Base-by-base conservation (phyloP, 768 basidiomycete genomes). In the Psilocybe azurescens region DNA sequence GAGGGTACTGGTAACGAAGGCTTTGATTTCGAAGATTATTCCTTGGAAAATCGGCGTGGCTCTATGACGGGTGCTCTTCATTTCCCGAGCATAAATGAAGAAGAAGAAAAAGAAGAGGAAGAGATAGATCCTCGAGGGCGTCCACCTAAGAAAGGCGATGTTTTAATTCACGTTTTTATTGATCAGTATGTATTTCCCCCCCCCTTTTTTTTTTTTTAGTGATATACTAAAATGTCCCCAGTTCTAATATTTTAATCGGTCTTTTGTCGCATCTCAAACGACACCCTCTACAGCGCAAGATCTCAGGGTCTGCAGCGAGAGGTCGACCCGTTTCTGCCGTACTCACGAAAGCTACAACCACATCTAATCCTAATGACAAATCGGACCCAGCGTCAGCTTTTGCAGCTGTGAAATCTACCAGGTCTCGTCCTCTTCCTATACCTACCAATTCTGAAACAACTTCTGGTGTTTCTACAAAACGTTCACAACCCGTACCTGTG, bases 211-310 rank as follows among this genome's bases (percentile, higher is more conserved):
- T 44, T 53, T 41, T 20, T 13, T n/a, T 29, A 14, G 30, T n/a
- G 50, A n/a, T 30, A 57, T 63, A 33, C 41, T 63, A 24, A 70
- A 64, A 24, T 73, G 78, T 68, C 59, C 81, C 81, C 28, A 94
- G 93, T 66, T 95, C 93, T 14, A 95, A 95, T 71, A 94, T 95
- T 64, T 84, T 95, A 50, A 88, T 95, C 62, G 93, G 93, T 36
- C 83, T 94, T 58, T 72, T 94, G n/a, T 85, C 81, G 30, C 86
- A 89, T 73, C 74, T 90, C 55, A 88, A 86, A 71, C 86, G 82
- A 60, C 67, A 66, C 32, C 70, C 65, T 11, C 63, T 60, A 24
- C 52, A 56, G 39, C 67, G 61, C 10, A 68, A 59, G 46, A 50
- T 54, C 18, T 18, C 44, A 24, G 53, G 53, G 16, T 53, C 50